Base-by-base conservation (phyloP, 306 rosid genomes). In the Rosa lucieae region DNA sequence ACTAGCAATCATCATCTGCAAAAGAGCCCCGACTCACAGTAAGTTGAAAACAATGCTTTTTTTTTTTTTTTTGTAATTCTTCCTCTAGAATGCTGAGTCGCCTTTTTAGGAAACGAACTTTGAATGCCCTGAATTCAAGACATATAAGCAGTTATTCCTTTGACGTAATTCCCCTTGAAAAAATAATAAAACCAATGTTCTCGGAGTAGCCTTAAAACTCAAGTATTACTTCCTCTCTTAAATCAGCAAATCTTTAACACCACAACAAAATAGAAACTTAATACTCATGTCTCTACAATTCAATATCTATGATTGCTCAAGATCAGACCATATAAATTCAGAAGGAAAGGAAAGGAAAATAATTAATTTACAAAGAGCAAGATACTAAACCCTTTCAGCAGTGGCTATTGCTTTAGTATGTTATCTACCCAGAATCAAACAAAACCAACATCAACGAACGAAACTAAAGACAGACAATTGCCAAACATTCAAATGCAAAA, bases 391-490 rank as follows among this genome's bases (percentile, higher is more conserved):
- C 97, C 90, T 95, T 71, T 92, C 96, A 26, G 97, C 95, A 0
- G 97, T 91, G 80, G 92, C 91, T 78, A 95, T 91, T 72, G 98
- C 97, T 83, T 92, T 92, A 83, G 88, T 88, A 87, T 95, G 97
- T 97, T 95, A 92, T 39, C 80, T 51, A 8, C 48, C 78, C 83
- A 77, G 26, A 83, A 13, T 15, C 56, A 76, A 71, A 80, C 63
- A 77, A 79, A 74, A 67, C 70, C 4, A 79, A 35, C 48, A 72
- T 10, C 26, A 77, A 43, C 2, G 6, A 77, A 63, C 18, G 6
- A 29, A 0, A n/a, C 12, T 8, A 7, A 15, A 23, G 37, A 46
- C n/a, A 13, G 40, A 37, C 53, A 71, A 62, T 5, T 32, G 5
- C 11, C 4, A 47, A 67, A 67, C 55, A 46, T 48, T 15, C 20